phyloP scores from a whole-genome alignment of 768 basidiomycete genomes.

The Naganishia vaughanmartiniae region DNA sequence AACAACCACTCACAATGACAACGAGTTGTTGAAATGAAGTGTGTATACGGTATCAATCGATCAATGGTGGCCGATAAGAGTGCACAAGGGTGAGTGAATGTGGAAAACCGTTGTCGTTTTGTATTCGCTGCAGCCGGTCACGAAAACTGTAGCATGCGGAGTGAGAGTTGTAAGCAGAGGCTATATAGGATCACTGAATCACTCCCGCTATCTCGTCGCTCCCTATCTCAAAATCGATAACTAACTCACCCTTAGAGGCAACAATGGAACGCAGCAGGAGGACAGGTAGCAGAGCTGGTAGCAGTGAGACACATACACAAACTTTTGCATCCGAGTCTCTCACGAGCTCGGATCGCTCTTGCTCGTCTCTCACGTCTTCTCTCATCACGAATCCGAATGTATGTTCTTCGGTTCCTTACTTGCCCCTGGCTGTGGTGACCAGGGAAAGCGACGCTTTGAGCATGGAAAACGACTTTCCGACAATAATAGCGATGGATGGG shows the following conservation, averaged over 20 bases:
- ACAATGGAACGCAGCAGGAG: neutral
- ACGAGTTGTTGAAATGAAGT: neutral
- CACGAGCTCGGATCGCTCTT: neutral
- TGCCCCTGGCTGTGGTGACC: no score
- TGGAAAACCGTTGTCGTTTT: neutral
- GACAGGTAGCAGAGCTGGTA: neutral
- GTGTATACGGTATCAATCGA: neutral
- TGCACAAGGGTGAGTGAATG: neutral
- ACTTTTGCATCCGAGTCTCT: conserved; percentile 4
- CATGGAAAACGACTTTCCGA: neutral
- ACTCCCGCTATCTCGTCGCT: neutral
- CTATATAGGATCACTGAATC: neutral
- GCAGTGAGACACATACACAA: conserved; percentile 2
- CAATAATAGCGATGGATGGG: neutral
- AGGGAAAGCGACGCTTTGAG: no score
- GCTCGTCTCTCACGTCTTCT: no score
- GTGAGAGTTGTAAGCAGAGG: neutral
- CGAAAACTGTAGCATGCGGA: neutral
- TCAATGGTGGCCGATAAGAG: neutral
- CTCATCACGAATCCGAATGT: no score
- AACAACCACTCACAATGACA: neutral
- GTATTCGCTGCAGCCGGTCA: neutral
- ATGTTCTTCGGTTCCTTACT: no score
- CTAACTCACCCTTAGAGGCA: neutral
- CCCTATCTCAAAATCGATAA: conserved; percentile 3